These are phyloP conservation scores for Aaosphaeria pasadenensis DNA, from an alignment of 2,329 filamentous ascomycete species.

Conservation along the genomic window DNA sequence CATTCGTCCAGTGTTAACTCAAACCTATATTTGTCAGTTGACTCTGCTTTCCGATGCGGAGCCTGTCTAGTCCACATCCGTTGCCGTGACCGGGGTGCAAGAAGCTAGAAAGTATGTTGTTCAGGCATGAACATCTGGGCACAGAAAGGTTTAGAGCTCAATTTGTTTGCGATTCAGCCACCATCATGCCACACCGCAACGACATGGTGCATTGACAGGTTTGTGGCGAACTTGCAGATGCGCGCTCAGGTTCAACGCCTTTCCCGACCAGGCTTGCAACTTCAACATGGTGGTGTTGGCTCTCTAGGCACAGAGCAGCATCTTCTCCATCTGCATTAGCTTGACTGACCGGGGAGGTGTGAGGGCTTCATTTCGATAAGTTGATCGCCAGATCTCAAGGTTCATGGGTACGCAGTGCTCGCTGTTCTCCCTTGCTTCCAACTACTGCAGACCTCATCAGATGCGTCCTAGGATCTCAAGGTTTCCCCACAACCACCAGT, in stretches of 20 bases:
- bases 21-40: constrained; percentile 19
- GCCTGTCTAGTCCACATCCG: constrained; percentile 1
- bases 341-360: neutral
- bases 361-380: constrained; percentile 8
- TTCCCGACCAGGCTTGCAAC: constrained; percentile 7
- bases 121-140: constrained; percentile 11
- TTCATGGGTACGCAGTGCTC: neutral
- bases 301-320: neutral
- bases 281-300: constrained; percentile 5
- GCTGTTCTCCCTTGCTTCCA: constrained; percentile 17
- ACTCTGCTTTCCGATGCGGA: constrained; percentile 6
- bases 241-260: constrained; percentile 6
- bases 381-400: neutral
- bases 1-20: constrained; percentile 3
- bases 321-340: neutral
- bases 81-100: too few species aligned
- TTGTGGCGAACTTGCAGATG: constrained; percentile 4
- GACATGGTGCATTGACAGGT: constrained; percentile 2
- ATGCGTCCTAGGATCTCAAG: constrained; percentile 7
- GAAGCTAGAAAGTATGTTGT: neutral
- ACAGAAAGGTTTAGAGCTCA: constrained; percentile 6
- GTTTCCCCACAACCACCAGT: constrained; percentile 3
- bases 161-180: constrained; percentile 16
- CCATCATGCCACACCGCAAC: constrained; percentile 12
- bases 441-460: constrained; percentile 13